Evolutionary conservation across 2,329 filamentous ascomycete genomes (phyloP).

Genomic region (Nigrospora oryzae): DNA sequence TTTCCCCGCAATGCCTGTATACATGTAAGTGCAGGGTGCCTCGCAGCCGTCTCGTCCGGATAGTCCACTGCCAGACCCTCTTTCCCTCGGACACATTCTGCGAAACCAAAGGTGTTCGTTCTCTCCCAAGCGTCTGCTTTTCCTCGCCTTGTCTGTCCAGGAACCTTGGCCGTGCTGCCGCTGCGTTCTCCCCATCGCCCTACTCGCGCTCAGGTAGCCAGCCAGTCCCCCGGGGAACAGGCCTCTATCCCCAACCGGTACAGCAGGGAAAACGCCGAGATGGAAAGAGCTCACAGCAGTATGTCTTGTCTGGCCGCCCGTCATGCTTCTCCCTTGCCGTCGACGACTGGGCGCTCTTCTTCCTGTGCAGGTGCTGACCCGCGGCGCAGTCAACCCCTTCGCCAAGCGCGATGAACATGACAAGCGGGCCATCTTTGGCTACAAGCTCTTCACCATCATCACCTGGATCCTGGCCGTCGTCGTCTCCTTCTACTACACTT

Average conservation of each 20-base stretch:
- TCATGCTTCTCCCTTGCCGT: background rate
- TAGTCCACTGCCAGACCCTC: no score
- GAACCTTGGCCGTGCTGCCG: no score
- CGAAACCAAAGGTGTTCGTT: no score
- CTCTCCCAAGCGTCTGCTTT: no score
- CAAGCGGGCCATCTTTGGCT: slow-evolving; percentile 52
- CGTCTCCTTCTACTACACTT: slow-evolving; percentile 66
- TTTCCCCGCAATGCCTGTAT: no score
- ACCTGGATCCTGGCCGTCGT: slow-evolving; percentile 69
- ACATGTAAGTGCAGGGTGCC: no score
- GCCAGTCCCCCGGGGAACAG: background rate
- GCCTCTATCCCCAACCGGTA: background rate
- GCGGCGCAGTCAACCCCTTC: slow-evolving; percentile 63
- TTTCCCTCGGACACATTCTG: no score
- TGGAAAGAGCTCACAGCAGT: slow-evolving; percentile 21
- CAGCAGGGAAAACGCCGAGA: slow-evolving; percentile 5
- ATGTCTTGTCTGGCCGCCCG: slow-evolving; percentile 5
- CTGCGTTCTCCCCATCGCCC: no score
- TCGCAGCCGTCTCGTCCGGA: no score
- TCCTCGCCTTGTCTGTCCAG: no score
- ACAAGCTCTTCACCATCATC: slow-evolving; percentile 67
- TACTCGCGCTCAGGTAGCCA: no score
- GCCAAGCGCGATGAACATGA: slow-evolving; percentile 59
- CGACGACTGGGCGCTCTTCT: background rate
- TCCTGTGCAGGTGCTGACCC: no score